A percentile compares a stretch with the other conserved stretches of the same genome.
phyloP scores from a whole-genome alignment of 257 asterid genomes.

The Marsdenia floribunda region DNA sequence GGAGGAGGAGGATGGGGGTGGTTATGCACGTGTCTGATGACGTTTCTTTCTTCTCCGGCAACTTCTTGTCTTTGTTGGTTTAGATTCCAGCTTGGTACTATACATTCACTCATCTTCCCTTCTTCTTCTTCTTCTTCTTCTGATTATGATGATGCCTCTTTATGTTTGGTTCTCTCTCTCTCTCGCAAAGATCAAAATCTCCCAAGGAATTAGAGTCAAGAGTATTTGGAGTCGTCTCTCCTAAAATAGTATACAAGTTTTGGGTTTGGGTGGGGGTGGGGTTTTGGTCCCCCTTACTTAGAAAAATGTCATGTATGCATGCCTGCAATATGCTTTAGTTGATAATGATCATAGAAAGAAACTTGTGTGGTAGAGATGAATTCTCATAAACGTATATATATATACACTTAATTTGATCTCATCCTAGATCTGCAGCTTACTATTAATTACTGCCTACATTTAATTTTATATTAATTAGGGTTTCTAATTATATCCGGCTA shows the following conservation, averaged over 20 bases:
- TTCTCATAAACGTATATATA: slow-evolving; percentile 2
- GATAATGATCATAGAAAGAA: slow-evolving; percentile 32
- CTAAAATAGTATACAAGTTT: background rate
- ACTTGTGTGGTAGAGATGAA: slow-evolving; percentile 50
- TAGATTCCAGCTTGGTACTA: slow-evolving; percentile 47
- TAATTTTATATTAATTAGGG: no score
- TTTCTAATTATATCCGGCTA: no score
- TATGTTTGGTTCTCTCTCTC: background rate
- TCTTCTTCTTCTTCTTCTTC: background rate
- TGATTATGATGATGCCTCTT: no score
- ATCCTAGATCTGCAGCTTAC: no score
- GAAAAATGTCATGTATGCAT: slow-evolving; percentile 25
- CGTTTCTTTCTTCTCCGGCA: slow-evolving; percentile 32
- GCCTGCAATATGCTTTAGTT: no score
- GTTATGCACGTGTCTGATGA: slow-evolving; percentile 43
- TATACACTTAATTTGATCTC: no score
- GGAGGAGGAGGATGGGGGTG: slow-evolving; percentile 21
- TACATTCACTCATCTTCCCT: slow-evolving; percentile 32
- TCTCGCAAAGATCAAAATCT: slow-evolving; percentile 16
- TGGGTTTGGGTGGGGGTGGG: background rate
- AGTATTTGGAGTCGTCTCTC: background rate
- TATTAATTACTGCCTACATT: no score
- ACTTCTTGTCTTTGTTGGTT: slow-evolving; percentile 39
- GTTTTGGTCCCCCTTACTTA: slow-evolving; percentile 28
- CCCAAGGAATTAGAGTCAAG: slow-evolving; percentile 20